phyloP scores from a whole-genome alignment of 164 flowering plant species.

The Stephania japonica region DNA sequence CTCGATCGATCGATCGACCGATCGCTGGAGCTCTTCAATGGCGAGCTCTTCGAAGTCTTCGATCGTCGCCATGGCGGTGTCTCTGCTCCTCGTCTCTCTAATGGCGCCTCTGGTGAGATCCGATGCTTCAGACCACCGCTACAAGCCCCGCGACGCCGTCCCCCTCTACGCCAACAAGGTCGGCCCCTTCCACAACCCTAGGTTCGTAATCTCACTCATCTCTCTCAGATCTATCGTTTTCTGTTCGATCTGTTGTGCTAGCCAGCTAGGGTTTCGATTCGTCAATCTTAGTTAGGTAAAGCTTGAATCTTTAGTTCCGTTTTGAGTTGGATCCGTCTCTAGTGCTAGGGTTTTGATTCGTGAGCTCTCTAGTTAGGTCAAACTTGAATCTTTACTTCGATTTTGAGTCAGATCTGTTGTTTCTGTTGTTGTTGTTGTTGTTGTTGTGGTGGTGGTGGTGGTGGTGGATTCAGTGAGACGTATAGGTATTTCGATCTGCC shows the following conservation, averaged over 20 bases:
- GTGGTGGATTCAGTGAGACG: constrained; percentile 29
- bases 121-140: constrained; percentile 49
- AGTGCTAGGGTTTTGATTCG: not conserved
- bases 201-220: constrained; percentile 8
- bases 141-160: constrained; percentile 49
- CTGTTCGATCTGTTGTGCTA: too few relatives aligned
- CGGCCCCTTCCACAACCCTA: constrained; percentile 63
- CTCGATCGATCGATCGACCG: not conserved
- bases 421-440: not conserved
- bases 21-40: constrained; percentile 12
- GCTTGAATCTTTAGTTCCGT: too few relatives aligned
- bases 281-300: too few relatives aligned
- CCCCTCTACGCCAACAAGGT: constrained; percentile 74
- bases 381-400: not conserved
- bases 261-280: too few relatives aligned
- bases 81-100: constrained; percentile 17
- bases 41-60: not conserved
- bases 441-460: not conserved
- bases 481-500: constrained; percentile 41
- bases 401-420: not conserved
- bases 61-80: constrained; percentile 6
- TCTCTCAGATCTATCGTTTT: not conserved
- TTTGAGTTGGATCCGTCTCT: not conserved
- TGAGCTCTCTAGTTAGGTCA: not conserved
- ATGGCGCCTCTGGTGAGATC: constrained; percentile 28